Evolutionary conservation across 2,329 filamentous ascomycete species (phyloP).

Genomic region (Hypoxylon sp.): DNA sequence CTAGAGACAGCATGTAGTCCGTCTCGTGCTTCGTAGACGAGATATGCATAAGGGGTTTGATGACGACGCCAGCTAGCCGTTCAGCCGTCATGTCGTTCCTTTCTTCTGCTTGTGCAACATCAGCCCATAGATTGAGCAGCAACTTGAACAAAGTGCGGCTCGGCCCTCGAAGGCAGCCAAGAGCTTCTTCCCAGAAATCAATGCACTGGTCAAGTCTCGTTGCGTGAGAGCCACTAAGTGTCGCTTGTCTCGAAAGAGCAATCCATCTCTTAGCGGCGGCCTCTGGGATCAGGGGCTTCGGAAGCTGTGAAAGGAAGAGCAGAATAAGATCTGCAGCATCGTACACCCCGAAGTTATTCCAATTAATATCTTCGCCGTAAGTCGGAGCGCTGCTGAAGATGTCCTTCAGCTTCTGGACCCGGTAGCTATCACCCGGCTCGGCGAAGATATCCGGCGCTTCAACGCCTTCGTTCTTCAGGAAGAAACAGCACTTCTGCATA

Average conservation of each 20-base stretch:
- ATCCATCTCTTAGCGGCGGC: conserved; percentile 59
- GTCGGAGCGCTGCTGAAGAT: conserved; percentile 56
- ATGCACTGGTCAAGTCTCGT: conserved; percentile 60
- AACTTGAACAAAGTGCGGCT: conserved; percentile 60
- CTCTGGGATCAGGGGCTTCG: conserved; percentile 59
- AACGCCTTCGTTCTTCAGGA: conserved; percentile 56
- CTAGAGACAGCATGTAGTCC: conserved; percentile 61
- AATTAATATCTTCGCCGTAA: conserved; percentile 59
- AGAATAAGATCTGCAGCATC: conserved; percentile 61
- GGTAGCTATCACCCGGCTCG: conserved; percentile 53
- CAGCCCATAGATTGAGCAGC: conserved; percentile 62
- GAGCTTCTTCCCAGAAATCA: conserved; percentile 64
- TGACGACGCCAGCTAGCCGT: conserved; percentile 57
- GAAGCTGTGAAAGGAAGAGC: conserved; percentile 58
- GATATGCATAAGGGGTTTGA: conserved; percentile 60
- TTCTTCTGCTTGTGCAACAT: conserved; percentile 58
- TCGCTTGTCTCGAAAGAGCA: conserved; percentile 59
- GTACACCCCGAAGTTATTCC: conserved; percentile 57
- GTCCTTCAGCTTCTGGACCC: conserved; percentile 57
- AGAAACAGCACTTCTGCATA: conserved; percentile 59
- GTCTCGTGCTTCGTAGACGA: conserved; percentile 55
- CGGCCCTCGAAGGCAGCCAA: conserved; percentile 58
- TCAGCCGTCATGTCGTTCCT: conserved; percentile 63
- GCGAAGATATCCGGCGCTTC: conserved; percentile 59
- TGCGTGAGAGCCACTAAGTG: conserved; percentile 54